Evolutionary conservation across 2,329 filamentous ascomycete species (phyloP), one percentile per base, ranked within the genome.

Genomic region (Lojkania enalia): DNA sequence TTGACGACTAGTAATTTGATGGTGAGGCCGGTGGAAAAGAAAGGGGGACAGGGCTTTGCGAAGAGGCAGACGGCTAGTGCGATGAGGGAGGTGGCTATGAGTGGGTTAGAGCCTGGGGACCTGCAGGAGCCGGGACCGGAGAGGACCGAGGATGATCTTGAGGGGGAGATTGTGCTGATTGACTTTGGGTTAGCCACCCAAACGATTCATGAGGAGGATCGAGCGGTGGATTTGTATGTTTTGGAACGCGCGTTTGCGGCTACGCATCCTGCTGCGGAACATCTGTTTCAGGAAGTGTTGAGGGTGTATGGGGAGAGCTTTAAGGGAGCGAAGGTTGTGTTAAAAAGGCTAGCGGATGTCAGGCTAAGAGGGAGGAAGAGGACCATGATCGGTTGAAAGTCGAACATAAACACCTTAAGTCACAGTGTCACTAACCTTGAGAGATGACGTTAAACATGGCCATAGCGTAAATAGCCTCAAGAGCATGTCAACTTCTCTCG

Each of bases 1-100:
- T 72, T 99, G 73, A 99, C 94, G 49, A 99, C 91, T 52, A 96
- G 91, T 73, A 99, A 99, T 72, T 79, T 99, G 74, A 96, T 99
- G 86, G 67, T 97, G 55, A 52, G 54, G 7, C 14, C 16, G 12
- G 15, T 12, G 35, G 11, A 13, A 18, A 12, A 15, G 4, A 20
- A 35, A 13, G 30, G 23, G 9, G 44, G 46, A 9, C 30, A 54
- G 23, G 41, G 18, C 33, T 14, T 16, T 20, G 20, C 7, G 13
- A 19, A 16, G 2, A 39, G 47, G n/a, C 48, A 52, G 44, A 64
- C 61, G 5, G 46, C 50, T 5, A 55, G 49, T 15, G 47, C 52
- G 12, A 48, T 57, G 48, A 51, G 60, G 2, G 60, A 63, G 42
- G 52, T 54, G 9, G 61, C 60, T 5, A 58, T 60, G 44, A 50